Percentiles rank a stretch among this genome's conserved stretches.
Evolutionary conservation across 768 basidiomycete genomes (phyloP).

Genomic region (Suillus lakei): DNA sequence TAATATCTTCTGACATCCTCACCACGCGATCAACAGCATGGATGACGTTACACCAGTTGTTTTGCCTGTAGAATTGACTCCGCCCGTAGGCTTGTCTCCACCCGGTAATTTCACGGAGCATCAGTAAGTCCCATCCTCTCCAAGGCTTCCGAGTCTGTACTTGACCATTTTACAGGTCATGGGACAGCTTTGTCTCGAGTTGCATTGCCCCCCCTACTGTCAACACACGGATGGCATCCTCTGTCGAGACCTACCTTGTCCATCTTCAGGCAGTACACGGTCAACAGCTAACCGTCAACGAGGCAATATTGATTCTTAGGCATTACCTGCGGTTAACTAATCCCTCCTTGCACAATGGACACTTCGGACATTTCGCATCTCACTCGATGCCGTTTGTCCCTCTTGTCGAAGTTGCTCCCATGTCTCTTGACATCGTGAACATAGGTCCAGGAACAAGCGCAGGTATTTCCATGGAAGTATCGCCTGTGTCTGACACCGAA

Average conservation of each 20-base stretch:
- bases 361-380: neutral
- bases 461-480: neutral
- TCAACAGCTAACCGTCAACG: neutral
- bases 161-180: neutral
- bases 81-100: neutral
- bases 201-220: neutral
- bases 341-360: neutral
- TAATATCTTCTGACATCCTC: neutral
- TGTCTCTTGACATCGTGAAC: neutral
- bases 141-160: neutral
- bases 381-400: neutral
- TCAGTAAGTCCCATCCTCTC: neutral
- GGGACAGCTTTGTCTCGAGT: neutral
- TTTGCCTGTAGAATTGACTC: neutral
- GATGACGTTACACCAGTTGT: neutral
- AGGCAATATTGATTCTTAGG: constrained; percentile 4
- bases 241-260: neutral
- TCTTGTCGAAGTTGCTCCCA: neutral
- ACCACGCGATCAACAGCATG: neutral
- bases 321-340: neutral
- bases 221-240: neutral
- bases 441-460: neutral
- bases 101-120: neutral
- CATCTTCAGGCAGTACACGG: neutral
- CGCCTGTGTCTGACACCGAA: neutral